Evolutionary conservation across 2,329 filamentous ascomycete species (phyloP), one percentile per base, ranked within the genome.

Genomic region (Neonectria sp.): DNA sequence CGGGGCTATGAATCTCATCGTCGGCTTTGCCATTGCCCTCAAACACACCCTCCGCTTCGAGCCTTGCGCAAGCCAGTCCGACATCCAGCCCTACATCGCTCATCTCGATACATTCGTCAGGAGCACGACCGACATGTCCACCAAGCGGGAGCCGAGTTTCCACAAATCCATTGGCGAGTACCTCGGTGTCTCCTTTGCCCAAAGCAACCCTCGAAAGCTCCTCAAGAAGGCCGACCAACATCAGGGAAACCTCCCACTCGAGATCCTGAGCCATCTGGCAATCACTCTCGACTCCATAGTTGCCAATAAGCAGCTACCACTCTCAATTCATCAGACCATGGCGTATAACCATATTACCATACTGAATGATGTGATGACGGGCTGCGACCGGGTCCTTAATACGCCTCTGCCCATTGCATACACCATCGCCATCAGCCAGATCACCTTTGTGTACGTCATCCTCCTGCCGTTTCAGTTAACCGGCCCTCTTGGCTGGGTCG

Each of bases 41-140:
- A 95, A 95, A 82, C 93, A 95, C 82, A 91, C 90, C 75, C 88
- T 95, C 43, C 92, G 93, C 35, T 95, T 95, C 79, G 93, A 95
- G 78, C 93, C 93, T 1, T 93, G 92, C 73, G 89, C 90, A 27
- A 87, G 91, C 59, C 95, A 95, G 78, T 86, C 90, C 2, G 93
- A 95, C 76, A 84, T 95, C 5, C 82, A 87, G 31, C 88, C 90
- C 17, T 84, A 94, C 13, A 86, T 95, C 29, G 86, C 86, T n/a
- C 90, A 94, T 76, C 85, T 96, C 31, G 87, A 93, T 68, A 95
- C 92, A 0, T 93, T 94, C 75, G 92, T 93, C 64, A 89, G 83
- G 62, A 77, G 80, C 17, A 86, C 85, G 11, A 84, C 82, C 17
- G 76, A 80, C 13, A n/a, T 35, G 11, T 43, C 27, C 1, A 80